These are phyloP conservation scores for Auriculariales sp. DNA, from an alignment of 768 basidiomycete genomes.

Conservation along the genomic window DNA sequence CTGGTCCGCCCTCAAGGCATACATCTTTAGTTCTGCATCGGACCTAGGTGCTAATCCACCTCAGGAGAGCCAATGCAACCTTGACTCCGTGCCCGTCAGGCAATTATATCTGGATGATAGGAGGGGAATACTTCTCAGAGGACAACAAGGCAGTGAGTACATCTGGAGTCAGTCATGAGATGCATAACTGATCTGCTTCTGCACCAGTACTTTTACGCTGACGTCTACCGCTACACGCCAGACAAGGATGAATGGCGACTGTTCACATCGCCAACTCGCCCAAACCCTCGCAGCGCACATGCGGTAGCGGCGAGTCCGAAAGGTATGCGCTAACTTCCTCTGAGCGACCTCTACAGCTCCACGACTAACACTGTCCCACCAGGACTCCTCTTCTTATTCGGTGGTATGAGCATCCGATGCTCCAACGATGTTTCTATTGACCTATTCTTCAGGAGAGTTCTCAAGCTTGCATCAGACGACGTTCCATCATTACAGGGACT, in stretches of 20 bases:
- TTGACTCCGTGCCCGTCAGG: constrained; percentile 68
- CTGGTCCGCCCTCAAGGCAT: constrained; percentile 68
- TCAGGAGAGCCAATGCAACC: constrained; percentile 78
- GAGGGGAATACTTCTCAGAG: constrained; percentile 79
- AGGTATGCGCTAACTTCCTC: too few relatives aligned
- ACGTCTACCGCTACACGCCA: constrained; percentile 74
- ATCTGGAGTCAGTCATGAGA: background rate
- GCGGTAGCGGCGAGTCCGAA: constrained; percentile 58
- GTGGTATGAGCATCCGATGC: constrained; percentile 12
- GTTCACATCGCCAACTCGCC: constrained; percentile 72
- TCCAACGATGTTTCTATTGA: background rate
- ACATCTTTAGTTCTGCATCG: too few relatives aligned
- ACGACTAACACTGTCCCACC: too few relatives aligned
- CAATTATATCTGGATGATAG: constrained; percentile 71
- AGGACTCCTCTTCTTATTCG: constrained; percentile 75
- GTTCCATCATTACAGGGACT: constrained; percentile 80
- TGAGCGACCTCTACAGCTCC: too few relatives aligned
- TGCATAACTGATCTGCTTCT: background rate
- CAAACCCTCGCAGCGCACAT: constrained; percentile 80
- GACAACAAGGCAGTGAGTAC: constrained; percentile 59
- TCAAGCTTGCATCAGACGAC: constrained; percentile 69
- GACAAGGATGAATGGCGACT: constrained; percentile 89
- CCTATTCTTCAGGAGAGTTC: constrained; percentile 47
- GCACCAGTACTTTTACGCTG: constrained; percentile 68
- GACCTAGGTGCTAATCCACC: too few relatives aligned